Evolutionary conservation across 2,329 filamentous ascomycete genomes (phyloP).

Genomic region (Diaporthe nobilis): DNA sequence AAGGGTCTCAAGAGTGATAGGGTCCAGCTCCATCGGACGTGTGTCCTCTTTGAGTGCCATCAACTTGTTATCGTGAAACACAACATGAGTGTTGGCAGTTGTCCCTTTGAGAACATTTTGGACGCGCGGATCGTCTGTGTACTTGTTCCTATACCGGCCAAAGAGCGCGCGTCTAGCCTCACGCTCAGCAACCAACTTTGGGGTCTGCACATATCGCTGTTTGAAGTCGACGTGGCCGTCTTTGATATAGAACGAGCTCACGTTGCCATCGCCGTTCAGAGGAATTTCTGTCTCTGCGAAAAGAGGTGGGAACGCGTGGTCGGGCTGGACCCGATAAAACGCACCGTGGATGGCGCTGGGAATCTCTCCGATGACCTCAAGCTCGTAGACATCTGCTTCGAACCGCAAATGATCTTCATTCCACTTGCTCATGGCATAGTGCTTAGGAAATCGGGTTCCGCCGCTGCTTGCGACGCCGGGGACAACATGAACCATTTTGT

Average conservation of each 20-base stretch:
- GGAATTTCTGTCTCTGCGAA: constrained; percentile 2
- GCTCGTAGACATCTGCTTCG: constrained; percentile 2
- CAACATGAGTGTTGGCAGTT: constrained; percentile 3
- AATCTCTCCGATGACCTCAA: constrained; percentile 1
- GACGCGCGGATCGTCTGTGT: neutral
- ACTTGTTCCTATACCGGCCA: constrained; percentile 2
- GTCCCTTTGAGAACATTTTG: neutral
- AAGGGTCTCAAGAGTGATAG: constrained; percentile 1
- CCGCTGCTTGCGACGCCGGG: neutral
- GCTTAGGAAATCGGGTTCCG: neutral
- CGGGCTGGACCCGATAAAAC: neutral
- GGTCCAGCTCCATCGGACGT: neutral
- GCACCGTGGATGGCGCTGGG: constrained; percentile 1
- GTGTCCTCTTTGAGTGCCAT: constrained; percentile 1
- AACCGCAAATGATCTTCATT: constrained; percentile 13
- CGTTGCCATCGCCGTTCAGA: neutral
- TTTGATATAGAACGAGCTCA: neutral
- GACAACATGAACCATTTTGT: neutral
- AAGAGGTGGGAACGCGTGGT: neutral
- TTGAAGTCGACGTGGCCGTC: constrained; percentile 10
- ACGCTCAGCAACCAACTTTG: neutral
- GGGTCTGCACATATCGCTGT: neutral
- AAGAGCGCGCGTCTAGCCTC: neutral
- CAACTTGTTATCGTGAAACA: constrained; percentile 3
- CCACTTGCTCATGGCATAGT: constrained; percentile 13